Base-by-base conservation (phyloP, 2,329 filamentous ascomycete species). In the Coniochaeta prunicola region DNA sequence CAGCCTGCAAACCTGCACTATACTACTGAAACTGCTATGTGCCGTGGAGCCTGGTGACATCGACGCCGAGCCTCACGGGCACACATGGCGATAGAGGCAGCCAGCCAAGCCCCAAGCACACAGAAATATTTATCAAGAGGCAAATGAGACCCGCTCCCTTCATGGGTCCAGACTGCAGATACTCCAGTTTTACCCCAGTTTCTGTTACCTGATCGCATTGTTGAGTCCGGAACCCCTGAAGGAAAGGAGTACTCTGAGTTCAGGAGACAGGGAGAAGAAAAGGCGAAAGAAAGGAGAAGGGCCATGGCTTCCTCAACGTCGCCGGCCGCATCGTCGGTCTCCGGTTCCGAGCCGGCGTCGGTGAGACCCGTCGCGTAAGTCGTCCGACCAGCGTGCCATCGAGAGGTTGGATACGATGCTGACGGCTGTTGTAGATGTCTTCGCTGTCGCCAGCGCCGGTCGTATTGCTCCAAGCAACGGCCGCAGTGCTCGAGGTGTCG, bases 401-500 rank as follows among this genome's bases (percentile, higher is more conserved):
- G 6, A 26, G 15, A 6, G n/a, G n/a, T n/a, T 38, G 36, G 17
- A 19, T 33, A 15, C 15, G 21, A 53, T 24, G 10, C 57, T 55
- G 17, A 42, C 57, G 1, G 12, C 19, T 19, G 33, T 31, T 10
- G 33, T 42, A 74, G 72, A 3, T 74, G 72, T 57, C 62, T 71
- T 1, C 65, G 68, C 17, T 74, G 73, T 58, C 69, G 73, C 5
- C 66, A 68, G 26, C 65, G 72, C 12, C 67, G 70, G 4, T 71
- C 71, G 0, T 72, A 68, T 42, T 74, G 73, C 63, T 73, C 71
- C 19, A 74, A 73, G 57, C 70, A 74, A 13, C 70, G 69, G 53
- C 73, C 73, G 1, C 64, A 61, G 21, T 74, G 73, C 53, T 67
- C 67, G 28, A 62, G 72, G 58, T 74, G 73, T 55, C 68, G 67